Evolutionary conservation across 441 rosid genomes (phyloP).

Genomic region (Adansonia grandidieri): DNA sequence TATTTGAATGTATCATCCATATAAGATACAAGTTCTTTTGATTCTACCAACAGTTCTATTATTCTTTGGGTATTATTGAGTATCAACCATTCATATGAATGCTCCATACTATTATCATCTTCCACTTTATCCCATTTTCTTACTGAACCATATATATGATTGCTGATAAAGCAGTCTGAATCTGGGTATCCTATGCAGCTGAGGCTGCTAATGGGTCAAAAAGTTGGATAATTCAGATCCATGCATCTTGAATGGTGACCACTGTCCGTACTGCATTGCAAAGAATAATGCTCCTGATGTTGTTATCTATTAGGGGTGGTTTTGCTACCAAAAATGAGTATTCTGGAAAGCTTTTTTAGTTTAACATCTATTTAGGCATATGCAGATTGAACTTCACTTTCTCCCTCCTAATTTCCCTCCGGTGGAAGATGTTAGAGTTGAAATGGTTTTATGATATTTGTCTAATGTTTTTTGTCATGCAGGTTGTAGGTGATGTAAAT

Average conservation of each 20-base stretch:
- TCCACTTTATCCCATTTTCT: background rate
- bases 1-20: background rate
- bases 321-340: background rate
- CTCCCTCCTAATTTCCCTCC: background rate
- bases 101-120: background rate
- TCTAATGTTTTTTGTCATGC: conserved; percentile 27
- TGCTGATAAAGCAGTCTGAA: background rate
- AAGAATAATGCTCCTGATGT: conserved; percentile 12
- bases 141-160: background rate
- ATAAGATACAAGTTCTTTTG: background rate
- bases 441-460: conserved; percentile 2
- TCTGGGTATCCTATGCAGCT: conserved; percentile 4
- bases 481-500: conserved; percentile 84
- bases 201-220: conserved; percentile 6
- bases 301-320: background rate
- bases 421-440: background rate
- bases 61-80: background rate
- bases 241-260: background rate
- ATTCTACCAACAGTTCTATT: background rate
- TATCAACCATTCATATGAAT: conserved; percentile 5
- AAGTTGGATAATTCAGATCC: conserved; percentile 18
- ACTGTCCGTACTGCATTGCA: background rate
- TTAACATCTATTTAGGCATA: conserved; percentile 3
- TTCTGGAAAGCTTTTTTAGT: background rate
- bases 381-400: background rate